Conservation (phyloP, 352 stramenopile species). For the Phytophthora pluvialis region DNA sequence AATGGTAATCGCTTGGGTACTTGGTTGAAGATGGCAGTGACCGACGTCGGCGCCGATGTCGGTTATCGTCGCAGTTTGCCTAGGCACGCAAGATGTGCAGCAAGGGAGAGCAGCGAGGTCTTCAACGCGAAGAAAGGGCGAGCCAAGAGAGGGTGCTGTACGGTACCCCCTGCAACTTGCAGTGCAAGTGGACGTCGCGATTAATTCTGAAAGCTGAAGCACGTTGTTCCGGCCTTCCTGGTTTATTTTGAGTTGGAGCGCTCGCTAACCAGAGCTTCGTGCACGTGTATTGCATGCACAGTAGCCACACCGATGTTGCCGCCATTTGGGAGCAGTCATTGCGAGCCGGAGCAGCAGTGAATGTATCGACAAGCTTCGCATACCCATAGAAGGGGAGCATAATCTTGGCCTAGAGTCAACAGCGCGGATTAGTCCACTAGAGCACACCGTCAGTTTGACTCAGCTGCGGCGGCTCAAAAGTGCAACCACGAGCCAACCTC, state of each 20-base stretch:
- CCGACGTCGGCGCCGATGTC: background rate
- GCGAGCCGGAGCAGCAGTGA: constrained; percentile 24
- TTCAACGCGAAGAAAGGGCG: constrained; percentile 15
- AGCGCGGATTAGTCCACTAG: constrained; percentile 7
- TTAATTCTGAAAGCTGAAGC: constrained; percentile 24
- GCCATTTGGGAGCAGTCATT: constrained; percentile 11
- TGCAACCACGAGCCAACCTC: constrained; percentile 21
- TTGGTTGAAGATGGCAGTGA: background rate
- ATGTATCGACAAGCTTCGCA: constrained; percentile 20
- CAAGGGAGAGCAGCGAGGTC: constrained; percentile 13
- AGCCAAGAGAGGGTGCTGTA: background rate
- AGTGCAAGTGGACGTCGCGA: constrained; percentile 10
- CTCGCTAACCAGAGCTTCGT: background rate
- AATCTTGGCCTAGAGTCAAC: constrained; percentile 18
- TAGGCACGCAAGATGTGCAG: constrained; percentile 22
- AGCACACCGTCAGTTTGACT: constrained; percentile 15
- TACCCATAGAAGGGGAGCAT: constrained; percentile 29
- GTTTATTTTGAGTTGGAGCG: background rate
- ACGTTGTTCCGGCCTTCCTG: constrained; percentile 26
- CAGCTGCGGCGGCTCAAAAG: constrained; percentile 2
- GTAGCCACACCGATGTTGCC: background rate
- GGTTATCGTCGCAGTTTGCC: background rate
- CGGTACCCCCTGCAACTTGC: background rate
- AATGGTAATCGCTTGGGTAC: background rate
- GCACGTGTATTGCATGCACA: background rate